Base-by-base conservation (phyloP, 2,329 filamentous ascomycete species). In the Talaromyces sp. region DNA sequence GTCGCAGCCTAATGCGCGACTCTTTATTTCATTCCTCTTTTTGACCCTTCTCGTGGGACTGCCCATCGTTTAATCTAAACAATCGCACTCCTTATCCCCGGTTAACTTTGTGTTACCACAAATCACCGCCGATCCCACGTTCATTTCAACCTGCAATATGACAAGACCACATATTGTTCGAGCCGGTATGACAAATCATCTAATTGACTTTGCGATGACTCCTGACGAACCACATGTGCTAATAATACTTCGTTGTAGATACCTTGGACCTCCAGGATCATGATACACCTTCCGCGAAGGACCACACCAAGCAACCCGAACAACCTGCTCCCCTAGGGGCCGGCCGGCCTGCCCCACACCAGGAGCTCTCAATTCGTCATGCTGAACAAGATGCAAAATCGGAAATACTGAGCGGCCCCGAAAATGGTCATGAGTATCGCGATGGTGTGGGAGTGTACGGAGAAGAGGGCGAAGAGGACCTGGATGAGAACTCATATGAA, bases 231-330 rank as follows among this genome's bases (percentile, higher is more conserved):
- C 5, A 13, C 19, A 14, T 40, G 39, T 51, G 29, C 52, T 63
- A 42, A 65, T 43, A 24, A 29, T 37, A 47, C 47, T 55, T 48
- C 54, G 51, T 45, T 40, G n/a, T 75, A 96, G 93, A 97, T 79
- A 95, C 93, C 58, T 89, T 97, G 76, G 94, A 97, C 77, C 86
- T 97, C 47, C 94, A 97, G 82, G 85, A 91, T 75, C 89, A 86
- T 68, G 80, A 87, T 67, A 81, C 88, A 54, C 91, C 91, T 30
- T 94, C 92, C 41, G 90, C 93, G 35, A 83, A 96, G 77, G 88
- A 92, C 70, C 91, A 96, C 73, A 79, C 82, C 14, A 80, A 79
- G 62, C 82, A 84, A 67, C 78, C 77, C 50, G 70, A 74, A 52
- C 76, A 79, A 61, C 75, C 80, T 58, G 72, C 76, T 54, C 80